Conservation (phyloP, 257 asterid species). For the Plantago major region DNA sequence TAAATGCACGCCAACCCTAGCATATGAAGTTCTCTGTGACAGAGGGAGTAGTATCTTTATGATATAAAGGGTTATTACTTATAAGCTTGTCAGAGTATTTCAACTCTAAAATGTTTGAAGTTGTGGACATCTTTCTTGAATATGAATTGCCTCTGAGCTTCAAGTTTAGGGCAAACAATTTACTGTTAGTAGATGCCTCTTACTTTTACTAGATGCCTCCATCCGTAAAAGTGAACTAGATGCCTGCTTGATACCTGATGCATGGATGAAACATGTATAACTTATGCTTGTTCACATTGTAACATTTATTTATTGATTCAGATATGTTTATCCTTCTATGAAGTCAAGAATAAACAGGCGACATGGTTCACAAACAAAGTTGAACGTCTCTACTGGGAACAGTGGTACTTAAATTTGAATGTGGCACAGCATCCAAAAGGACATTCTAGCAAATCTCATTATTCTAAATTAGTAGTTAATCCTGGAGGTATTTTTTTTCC, state of each 20-base stretch:
- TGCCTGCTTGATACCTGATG: background rate
- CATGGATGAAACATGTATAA: conserved; percentile 4
- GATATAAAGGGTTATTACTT: too few relatives aligned
- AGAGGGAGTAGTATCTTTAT: too few relatives aligned
- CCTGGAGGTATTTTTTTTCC: conserved; percentile 61
- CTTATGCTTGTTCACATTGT: conserved; percentile 12
- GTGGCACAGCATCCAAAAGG: conserved; percentile 66
- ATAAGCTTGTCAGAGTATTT: background rate
- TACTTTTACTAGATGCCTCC: background rate
- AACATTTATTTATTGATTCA: conserved; percentile 31
- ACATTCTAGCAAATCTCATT: conserved; percentile 61
- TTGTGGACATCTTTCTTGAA: background rate
- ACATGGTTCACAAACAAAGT: conserved; percentile 90
- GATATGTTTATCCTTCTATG: conserved; percentile 86
- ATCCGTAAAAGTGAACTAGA: background rate
- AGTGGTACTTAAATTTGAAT: conserved; percentile 83
- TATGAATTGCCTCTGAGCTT: background rate
- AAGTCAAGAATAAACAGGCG: conserved; percentile 81
- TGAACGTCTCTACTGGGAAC: conserved; percentile 91
- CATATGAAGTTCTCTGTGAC: too few relatives aligned
- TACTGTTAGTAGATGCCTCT: background rate
- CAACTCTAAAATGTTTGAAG: background rate
- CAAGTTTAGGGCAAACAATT: background rate
- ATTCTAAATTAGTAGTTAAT: conserved; percentile 58
- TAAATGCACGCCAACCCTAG: too few relatives aligned